Conservation (phyloP, 1,139 yeast genomes). For the Yamadazyma trypodendri region DNA sequence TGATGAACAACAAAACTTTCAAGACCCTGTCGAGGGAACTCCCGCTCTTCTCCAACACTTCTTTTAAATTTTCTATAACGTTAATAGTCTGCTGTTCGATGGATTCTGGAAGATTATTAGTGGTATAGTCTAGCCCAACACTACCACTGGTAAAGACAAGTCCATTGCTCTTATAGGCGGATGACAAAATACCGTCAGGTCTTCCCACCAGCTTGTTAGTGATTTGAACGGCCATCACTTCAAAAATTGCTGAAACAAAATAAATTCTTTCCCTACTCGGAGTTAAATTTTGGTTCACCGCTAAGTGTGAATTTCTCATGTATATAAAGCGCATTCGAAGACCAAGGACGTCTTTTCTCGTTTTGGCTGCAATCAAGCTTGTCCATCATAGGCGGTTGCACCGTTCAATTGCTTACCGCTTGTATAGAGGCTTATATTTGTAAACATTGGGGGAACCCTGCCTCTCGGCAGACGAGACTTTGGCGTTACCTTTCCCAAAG, state of each 20-base stretch:
- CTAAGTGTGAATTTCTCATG: neutral
- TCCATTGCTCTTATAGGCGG: conserved; percentile 7
- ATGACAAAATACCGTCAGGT: conserved; percentile 4
- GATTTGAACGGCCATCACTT: conserved; percentile 1
- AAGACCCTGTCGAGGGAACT: conserved; percentile 6
- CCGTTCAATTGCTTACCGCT: neutral
- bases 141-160: conserved; percentile 8
- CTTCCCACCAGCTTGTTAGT: conserved; percentile 3
- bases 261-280: too few species aligned
- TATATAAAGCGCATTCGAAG: too few species aligned
- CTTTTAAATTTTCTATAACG: conserved; percentile 6
- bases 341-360: too few species aligned
- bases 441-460: neutral
- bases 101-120: conserved; percentile 5
- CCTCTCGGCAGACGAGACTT: neutral
- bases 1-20: conserved; percentile 8
- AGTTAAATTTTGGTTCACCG: neutral
- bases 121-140: conserved; percentile 5
- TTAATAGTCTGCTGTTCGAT: conserved; percentile 6
- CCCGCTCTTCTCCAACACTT: conserved; percentile 5
- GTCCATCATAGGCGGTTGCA: neutral
- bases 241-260: neutral
- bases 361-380: too few species aligned
- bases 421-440: conserved; percentile 4
- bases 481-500: neutral